Conservation (phyloP, 2,329 filamentous ascomycete genomes). For the Curvularia spicifera region DNA sequence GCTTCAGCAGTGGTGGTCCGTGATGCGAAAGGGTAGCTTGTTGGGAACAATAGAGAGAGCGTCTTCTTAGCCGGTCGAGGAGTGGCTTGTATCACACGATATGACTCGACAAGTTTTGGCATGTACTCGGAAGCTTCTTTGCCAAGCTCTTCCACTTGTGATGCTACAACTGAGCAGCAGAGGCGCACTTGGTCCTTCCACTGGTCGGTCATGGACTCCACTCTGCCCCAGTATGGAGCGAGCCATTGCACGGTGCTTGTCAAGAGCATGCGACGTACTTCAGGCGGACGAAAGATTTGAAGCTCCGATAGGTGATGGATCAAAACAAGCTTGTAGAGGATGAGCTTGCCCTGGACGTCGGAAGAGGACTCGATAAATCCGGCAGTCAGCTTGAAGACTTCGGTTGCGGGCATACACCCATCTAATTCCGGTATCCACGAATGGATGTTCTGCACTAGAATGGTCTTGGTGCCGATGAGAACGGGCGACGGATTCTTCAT, state of each 20-base stretch:
- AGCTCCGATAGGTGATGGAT: constrained; percentile 90
- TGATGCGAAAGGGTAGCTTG: constrained; percentile 84
- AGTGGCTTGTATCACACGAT: constrained; percentile 74
- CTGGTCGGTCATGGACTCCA: constrained; percentile 75
- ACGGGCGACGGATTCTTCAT: constrained; percentile 88
- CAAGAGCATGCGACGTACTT: constrained; percentile 75
- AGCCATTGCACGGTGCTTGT: constrained; percentile 90
- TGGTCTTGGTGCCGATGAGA: constrained; percentile 89
- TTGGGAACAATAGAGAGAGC: constrained; percentile 88
- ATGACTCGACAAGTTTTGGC: constrained; percentile 89
- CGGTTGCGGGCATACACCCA: constrained; percentile 76
- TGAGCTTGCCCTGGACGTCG: constrained; percentile 84
- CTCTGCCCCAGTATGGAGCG: constrained; percentile 87
- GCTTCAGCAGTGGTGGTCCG: constrained; percentile 67
- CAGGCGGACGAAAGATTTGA: constrained; percentile 78
- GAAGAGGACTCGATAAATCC: constrained; percentile 93
- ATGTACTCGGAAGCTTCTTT: constrained; percentile 87
- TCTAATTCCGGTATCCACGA: constrained; percentile 93
- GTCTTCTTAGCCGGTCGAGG: constrained; percentile 63
- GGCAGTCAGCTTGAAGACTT: constrained; percentile 88
- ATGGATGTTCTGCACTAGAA: constrained; percentile 95
- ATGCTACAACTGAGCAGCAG: constrained; percentile 90
- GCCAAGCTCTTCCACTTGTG: constrained; percentile 78
- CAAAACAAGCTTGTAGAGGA: constrained; percentile 89
- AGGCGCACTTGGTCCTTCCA: constrained; percentile 93